Conservation (phyloP, 495 filamentous ascomycete genomes). For the Lindgomyces ingoldianus region DNA sequence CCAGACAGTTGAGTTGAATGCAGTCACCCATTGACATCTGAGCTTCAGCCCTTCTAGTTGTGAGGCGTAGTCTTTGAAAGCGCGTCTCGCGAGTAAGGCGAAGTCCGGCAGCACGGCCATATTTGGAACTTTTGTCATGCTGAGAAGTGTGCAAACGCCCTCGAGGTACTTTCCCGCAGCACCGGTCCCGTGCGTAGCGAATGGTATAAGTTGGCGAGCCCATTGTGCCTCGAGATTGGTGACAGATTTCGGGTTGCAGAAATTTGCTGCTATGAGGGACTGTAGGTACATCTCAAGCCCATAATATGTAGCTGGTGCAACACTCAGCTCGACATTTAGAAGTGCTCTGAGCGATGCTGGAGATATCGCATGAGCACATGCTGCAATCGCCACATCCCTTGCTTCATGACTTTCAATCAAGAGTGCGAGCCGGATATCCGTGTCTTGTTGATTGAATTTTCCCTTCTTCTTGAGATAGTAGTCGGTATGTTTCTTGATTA, state of each 20-base stretch:
- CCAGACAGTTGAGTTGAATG: conserved; percentile 16
- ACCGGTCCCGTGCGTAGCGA: conserved; percentile 13
- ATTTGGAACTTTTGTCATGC: conserved; percentile 2
- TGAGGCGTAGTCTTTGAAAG: conserved; percentile 22
- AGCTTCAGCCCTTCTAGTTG: conserved; percentile 30
- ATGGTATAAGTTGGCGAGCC: conserved; percentile 24
- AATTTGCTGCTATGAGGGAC: conserved; percentile 29
- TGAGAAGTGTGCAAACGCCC: conserved; percentile 13
- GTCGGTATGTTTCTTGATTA: conserved; percentile 25
- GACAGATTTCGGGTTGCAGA: conserved; percentile 11
- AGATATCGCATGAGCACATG: conserved; percentile 33
- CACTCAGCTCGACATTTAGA: conserved; percentile 30
- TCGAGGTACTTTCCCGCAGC: conserved; percentile 26
- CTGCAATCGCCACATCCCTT: conserved; percentile 34
- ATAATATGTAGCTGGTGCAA: conserved; percentile 25
- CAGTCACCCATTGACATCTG: conserved; percentile 21
- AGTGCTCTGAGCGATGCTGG: conserved; percentile 18
- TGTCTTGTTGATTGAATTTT: conserved; percentile 21
- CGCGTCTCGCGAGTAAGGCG: conserved; percentile 7
- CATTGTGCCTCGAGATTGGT: conserved; percentile 31
- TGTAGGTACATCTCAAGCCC: conserved; percentile 29
- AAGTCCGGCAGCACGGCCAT: conserved; percentile 29
- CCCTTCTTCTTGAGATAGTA: conserved; percentile 35
- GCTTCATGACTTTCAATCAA: conserved; percentile 32
- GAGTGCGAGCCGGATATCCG: conserved; percentile 16